Percentiles rank a stretch among this genome's conserved stretches.
phyloP scores from a whole-genome alignment of 2,329 filamentous ascomycete genomes.

The Fusarium papillatum region DNA sequence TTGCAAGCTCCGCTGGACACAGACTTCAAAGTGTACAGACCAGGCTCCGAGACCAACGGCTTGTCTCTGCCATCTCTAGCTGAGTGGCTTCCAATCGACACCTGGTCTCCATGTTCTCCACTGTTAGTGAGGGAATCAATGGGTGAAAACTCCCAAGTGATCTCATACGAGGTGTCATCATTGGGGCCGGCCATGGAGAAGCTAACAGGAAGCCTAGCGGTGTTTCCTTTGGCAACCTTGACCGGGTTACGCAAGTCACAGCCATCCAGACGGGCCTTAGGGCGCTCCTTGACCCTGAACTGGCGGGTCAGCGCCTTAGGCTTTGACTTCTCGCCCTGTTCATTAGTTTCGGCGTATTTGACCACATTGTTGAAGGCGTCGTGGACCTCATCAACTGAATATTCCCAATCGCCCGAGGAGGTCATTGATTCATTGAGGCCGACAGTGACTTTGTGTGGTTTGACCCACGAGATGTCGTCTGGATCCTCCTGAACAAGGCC shows the following conservation, averaged over 20 bases:
- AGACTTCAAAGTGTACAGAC: constrained; percentile 87
- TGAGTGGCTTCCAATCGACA: constrained; percentile 68
- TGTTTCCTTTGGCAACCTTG: constrained; percentile 83
- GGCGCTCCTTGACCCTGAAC: constrained; percentile 90
- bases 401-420: constrained; percentile 85
- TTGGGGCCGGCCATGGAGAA: constrained; percentile 73
- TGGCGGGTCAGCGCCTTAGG: constrained; percentile 77
- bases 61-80: constrained; percentile 74
- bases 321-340: constrained; percentile 78
- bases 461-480: constrained; percentile 86
- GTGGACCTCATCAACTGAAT: constrained; percentile 91
- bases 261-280: constrained; percentile 76
- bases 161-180: constrained; percentile 75
- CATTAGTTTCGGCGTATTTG: constrained; percentile 75
- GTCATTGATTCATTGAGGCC: constrained; percentile 92
- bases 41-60: constrained; percentile 80
- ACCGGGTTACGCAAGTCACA: constrained; percentile 87
- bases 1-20: constrained; percentile 85
- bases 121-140: constrained; percentile 77
- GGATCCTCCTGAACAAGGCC: constrained; percentile 72
- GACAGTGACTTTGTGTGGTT: constrained; percentile 80
- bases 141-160: constrained; percentile 88
- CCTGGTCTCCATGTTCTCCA: constrained; percentile 76
- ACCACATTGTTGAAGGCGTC: constrained; percentile 92
- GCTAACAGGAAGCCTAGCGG: constrained; percentile 77